Conservation (phyloP, 352 stramenopile genomes). For the Pythium rhizo-oryzae region DNA sequence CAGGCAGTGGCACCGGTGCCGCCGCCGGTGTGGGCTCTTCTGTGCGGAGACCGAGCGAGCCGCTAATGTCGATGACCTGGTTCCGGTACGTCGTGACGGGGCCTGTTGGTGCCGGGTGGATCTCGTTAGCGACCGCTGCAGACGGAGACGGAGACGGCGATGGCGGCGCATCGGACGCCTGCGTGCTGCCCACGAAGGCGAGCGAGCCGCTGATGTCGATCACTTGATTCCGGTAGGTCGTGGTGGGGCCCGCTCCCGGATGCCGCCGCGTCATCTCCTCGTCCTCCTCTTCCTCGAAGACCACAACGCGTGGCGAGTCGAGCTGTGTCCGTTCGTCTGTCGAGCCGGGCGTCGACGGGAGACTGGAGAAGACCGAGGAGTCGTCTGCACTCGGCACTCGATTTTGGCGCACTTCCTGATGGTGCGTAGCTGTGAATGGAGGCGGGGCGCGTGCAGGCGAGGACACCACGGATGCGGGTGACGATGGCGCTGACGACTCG, state of each 20-base stretch:
- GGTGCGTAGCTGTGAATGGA: not conserved
- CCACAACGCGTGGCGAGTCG: not conserved
- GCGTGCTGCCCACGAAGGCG: not conserved
- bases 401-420: conserved; percentile 12
- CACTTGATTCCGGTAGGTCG: not conserved
- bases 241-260: not conserved
- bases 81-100: conserved; percentile 1
- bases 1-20: too few relatives aligned
- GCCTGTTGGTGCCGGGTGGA: not conserved
- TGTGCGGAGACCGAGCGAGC: conserved; percentile 3
- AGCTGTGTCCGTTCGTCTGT: not conserved
- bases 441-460: not conserved
- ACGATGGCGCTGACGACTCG: not conserved
- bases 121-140: not conserved
- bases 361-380: not conserved
- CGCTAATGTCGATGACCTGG: conserved; percentile 11
- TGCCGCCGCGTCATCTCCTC: too few relatives aligned
- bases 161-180: not conserved
- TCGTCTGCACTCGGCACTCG: not conserved
- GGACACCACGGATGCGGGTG: not conserved
- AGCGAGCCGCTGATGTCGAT: conserved; percentile 13
- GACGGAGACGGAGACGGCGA: not conserved
- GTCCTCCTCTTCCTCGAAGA: not conserved
- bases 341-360: not conserved
- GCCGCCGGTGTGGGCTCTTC: not conserved